Base-by-base conservation (phyloP, 495 filamentous ascomycete species). In the Chaetomidium leptoderma region DNA sequence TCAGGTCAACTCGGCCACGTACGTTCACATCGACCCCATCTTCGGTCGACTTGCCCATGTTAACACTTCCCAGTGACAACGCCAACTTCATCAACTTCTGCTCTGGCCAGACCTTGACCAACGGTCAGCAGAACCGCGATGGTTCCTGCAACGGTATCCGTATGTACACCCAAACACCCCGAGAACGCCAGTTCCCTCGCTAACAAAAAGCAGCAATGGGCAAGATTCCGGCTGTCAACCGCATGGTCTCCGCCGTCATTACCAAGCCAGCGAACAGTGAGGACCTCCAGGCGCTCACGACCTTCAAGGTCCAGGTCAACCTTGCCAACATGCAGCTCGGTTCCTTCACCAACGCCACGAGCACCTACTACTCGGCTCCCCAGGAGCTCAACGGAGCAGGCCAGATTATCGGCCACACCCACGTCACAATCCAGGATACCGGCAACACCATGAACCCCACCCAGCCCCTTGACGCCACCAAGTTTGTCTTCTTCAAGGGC, bases 91-190 rank as follows among this genome's bases (percentile, higher is more conserved):
- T 86, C 75, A 87, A 87, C 72, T 83, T 83, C 67, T 87, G 86
- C 69, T 65, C 74, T 13, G 86, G 85, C 39, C 75, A 87, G 71
- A 82, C 78, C n/a, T 48, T 85, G 55, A 90, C 86, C 49, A 89
- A 89, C 65, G 86, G 86, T 65, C 66, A 76, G 24, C 86, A 90
- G 68, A 72, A 80, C 52, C 75, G 77, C 51, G 64, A 56, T 14
- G 86, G 86, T n/a, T 89, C 86, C 42, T 90, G 86, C 71, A 90
- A 90, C 67, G 83, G 83, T 70, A 78, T 83, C 72, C 75, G 78
- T 69, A 85, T 79, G 86, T 83, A 5, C 10, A 47, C 14, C n/a
- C n/a, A n/a, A n/a, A 5, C 16, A 36, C 2, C 16, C 16, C 16
- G 7, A 36, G 43, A 47, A 0, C 13, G 4, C 4, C 14, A 14